Percentiles rank a stretch among this genome's conserved stretches.
Evolutionary conservation across 768 basidiomycete species (phyloP).

Genomic region (Pisolithus sp.): DNA sequence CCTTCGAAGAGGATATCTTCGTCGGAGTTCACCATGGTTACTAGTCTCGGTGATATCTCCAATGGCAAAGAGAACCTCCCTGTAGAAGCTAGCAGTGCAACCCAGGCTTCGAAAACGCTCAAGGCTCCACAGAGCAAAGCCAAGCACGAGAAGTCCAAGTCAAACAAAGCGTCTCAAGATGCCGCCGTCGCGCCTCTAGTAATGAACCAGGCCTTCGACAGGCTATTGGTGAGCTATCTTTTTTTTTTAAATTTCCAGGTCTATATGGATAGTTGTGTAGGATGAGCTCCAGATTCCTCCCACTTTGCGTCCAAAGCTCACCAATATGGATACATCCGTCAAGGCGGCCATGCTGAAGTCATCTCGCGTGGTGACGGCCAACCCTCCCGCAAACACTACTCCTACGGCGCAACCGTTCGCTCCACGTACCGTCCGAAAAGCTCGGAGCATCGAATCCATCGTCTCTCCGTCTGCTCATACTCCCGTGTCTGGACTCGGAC

Average conservation of each 20-base stretch:
- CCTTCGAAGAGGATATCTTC: constrained; percentile 62
- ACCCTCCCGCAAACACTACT: constrained; percentile 24
- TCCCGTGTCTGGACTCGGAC: constrained; percentile 31
- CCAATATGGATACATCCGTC: constrained; percentile 75
- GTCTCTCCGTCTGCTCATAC: constrained; percentile 41
- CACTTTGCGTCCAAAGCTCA: constrained; percentile 69
- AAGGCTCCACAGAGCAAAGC: constrained; percentile 14
- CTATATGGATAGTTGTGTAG: constrained; percentile 30
- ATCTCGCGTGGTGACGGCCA: constrained; percentile 55
- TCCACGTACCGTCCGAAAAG: constrained; percentile 56
- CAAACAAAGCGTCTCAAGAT: constrained; percentile 38
- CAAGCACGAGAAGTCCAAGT: constrained; percentile 39
- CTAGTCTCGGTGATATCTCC: constrained; percentile 39
- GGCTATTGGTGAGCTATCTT: constrained; percentile 55
- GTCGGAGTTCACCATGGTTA: constrained; percentile 70
- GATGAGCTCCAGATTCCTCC: constrained; percentile 87
- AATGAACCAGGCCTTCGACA: constrained; percentile 72
- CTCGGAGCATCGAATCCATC: constrained; percentile 69
- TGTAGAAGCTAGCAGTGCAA: constrained; percentile 25
- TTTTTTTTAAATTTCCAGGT: neutral
- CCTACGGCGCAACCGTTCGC: constrained; percentile 32
- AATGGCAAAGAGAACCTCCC: constrained; percentile 68
- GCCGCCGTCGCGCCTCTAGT: constrained; percentile 30
- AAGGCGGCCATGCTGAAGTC: constrained; percentile 92
- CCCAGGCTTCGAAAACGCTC: constrained; percentile 26